Percentiles rank a stretch among this genome's conserved stretches.
Conservation (phyloP, 2,329 filamentous ascomycete genomes). For the Arthroderma uncinatum region DNA sequence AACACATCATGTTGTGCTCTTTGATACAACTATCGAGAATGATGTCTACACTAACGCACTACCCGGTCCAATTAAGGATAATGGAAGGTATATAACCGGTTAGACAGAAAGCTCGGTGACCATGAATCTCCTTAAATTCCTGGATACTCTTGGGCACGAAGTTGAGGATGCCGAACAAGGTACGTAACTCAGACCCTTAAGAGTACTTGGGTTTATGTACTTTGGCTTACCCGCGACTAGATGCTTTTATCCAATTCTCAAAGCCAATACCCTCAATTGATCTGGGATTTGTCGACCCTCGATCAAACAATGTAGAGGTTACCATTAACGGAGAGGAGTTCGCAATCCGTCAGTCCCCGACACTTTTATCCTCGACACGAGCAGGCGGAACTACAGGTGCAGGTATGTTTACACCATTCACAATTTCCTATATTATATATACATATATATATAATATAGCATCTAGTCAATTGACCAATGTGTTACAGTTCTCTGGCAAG, state of each 20-base stretch:
- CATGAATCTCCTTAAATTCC: constrained; percentile 19
- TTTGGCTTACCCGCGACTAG: constrained; percentile 38
- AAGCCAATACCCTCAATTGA: constrained; percentile 61
- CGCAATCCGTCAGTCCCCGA: constrained; percentile 70
- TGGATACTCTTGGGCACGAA: constrained; percentile 16
- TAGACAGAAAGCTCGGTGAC: background rate
- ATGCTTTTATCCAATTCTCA: constrained; percentile 80
- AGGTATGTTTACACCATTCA: constrained; percentile 36
- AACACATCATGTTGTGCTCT: background rate
- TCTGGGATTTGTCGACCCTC: constrained; percentile 74
- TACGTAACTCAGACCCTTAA: background rate
- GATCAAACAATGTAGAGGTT: constrained; percentile 53
- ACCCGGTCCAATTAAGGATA: background rate
- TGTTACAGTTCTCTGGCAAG: constrained; percentile 69
- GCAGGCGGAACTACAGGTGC: constrained; percentile 64
- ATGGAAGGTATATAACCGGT: background rate
- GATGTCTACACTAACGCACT: background rate
- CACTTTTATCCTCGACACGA: constrained; percentile 65
- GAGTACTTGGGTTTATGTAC: background rate
- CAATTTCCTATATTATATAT: too few relatives aligned
- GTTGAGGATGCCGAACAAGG: constrained; percentile 31
- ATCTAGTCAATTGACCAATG: background rate
- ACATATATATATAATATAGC: background rate
- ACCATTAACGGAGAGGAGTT: constrained; percentile 59
- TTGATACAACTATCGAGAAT: background rate